Evolutionary conservation across 2,329 filamentous ascomycete genomes (phyloP), one percentile per base, ranked within the genome.

Genomic region (Lecanoromycetidae sp.): DNA sequence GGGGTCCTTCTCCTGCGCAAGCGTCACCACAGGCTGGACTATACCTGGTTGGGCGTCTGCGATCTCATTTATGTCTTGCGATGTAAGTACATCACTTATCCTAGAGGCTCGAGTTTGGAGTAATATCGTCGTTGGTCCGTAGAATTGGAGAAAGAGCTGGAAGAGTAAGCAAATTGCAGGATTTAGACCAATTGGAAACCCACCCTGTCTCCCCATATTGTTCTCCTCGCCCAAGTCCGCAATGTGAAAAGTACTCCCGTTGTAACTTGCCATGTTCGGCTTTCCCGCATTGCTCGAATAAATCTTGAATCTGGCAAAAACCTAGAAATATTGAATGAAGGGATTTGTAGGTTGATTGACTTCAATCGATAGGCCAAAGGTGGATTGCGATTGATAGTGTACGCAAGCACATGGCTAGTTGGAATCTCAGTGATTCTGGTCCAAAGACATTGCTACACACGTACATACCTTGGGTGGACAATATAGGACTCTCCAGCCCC

Each of bases 171-270:
- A 22, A 17, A 13, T 49, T 9, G 41, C 2, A 19, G n/a, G 15
- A 48, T 2, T 26, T 26, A 2, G 35, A 36, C 4, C 22, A 12
- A 17, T 15, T 25, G 19, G 13, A 38, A 10, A 57, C 70, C 57
- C 67, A 80, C 77, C 52, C 90, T 71, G 61, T 98, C 91, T 19
- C 91, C 91, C 86, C 87, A 96, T 48, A 98, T 84, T 1, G 85
- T 85, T 58, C 84, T 77, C 51, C 88, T 76, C 34, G 82, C 72
- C 67, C 82, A 80, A 0, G 87, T 94, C 51, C 87, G 78, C 17
- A 93, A 55, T 30, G 69, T 76, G 63, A 84, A 85, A 6, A 83
- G 63, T 25, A 78, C 59, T n/a, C 73, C 72, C 34, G 80, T 74
- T 1, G 87, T 54, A 7, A 75, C 69, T 59, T 81, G 84, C 79